Conservation (phyloP, 768 basidiomycete genomes). For the Pleurotus salmoneostramineus region DNA sequence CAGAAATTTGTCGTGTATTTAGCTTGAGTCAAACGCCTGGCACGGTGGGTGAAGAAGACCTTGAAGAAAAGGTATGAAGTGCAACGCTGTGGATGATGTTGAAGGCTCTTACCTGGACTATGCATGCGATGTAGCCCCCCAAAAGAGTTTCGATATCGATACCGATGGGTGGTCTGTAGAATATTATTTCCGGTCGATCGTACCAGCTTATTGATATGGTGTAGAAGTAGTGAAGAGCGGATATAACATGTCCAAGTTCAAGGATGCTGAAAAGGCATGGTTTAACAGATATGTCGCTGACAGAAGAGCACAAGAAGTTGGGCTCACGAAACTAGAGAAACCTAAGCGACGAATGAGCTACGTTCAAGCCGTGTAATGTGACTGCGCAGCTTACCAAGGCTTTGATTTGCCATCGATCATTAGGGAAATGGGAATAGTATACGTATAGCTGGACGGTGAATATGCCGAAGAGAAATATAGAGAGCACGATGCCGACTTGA, state of each 20-base stretch:
- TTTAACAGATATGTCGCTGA: not conserved
- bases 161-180: not conserved
- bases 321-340: not conserved
- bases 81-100: not conserved
- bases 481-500: conserved; percentile 20
- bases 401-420: conserved; percentile 19
- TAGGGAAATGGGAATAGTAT: conserved; percentile 18
- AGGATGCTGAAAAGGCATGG: conserved; percentile 8
- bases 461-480: conserved; percentile 23
- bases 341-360: not conserved
- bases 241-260: conserved; percentile 18
- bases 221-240: conserved; percentile 16
- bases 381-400: conserved; percentile 12
- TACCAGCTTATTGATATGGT: conserved; percentile 13
- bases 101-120: not conserved
- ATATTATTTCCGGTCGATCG: conserved; percentile 3
- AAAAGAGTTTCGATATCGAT: conserved; percentile 3
- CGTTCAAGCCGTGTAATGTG: not conserved
- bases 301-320: not conserved
- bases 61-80: not conserved
- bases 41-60: conserved; percentile 1
- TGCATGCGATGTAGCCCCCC: conserved; percentile 1
- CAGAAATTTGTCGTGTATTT: not conserved
- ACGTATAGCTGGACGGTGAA: conserved; percentile 19
- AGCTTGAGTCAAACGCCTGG: not conserved